Percentiles rank a stretch among this genome's conserved stretches.
phyloP scores from a whole-genome alignment of 2,329 filamentous ascomycete genomes.

The Samsoniella hepiali region DNA sequence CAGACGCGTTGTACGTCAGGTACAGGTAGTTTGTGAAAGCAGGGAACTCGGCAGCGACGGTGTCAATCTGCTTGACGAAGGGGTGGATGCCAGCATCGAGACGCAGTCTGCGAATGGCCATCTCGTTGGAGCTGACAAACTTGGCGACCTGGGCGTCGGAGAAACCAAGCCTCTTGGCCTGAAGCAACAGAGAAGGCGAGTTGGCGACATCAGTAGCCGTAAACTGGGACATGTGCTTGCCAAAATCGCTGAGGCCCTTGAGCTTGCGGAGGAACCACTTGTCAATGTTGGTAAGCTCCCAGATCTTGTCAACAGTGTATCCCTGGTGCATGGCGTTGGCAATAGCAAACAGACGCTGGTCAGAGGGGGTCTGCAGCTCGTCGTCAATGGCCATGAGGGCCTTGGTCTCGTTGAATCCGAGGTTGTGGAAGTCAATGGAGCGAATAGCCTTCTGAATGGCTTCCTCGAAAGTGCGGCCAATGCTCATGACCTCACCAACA shows the following conservation, averaged over 20 bases:
- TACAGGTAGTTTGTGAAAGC: constrained; percentile 95
- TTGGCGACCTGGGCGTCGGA: constrained; percentile 89
- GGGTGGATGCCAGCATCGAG: constrained; percentile 84
- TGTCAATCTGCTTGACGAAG: constrained; percentile 97
- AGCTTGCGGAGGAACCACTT: constrained; percentile 96
- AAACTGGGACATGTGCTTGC: constrained; percentile 70
- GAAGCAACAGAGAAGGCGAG: constrained; percentile 63
- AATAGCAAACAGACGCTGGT: constrained; percentile 95
- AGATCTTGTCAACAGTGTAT: constrained; percentile 94
- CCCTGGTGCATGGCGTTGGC: constrained; percentile 95
- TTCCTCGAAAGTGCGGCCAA: constrained; percentile 94
- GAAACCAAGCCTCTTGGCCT: constrained; percentile 92
- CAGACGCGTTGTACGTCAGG: constrained; percentile 87
- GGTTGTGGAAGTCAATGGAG: constrained; percentile 89
- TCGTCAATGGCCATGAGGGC: constrained; percentile 94
- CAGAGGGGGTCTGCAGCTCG: constrained; percentile 93
- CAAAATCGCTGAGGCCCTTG: constrained; percentile 86
- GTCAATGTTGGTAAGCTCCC: constrained; percentile 97
- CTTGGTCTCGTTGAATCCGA: constrained; percentile 88
- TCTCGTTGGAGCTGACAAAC: constrained; percentile 92
- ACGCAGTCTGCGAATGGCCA: constrained; percentile 78
- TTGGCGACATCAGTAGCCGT: constrained; percentile 61
- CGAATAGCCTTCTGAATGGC: constrained; percentile 98
- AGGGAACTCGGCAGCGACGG: constrained; percentile 94
- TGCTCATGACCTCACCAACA: constrained; percentile 98